Percentiles rank a stretch among this genome's conserved stretches.
phyloP scores from a whole-genome alignment of 2,329 filamentous ascomycete genomes.

The Fusarium sulawesiense region DNA sequence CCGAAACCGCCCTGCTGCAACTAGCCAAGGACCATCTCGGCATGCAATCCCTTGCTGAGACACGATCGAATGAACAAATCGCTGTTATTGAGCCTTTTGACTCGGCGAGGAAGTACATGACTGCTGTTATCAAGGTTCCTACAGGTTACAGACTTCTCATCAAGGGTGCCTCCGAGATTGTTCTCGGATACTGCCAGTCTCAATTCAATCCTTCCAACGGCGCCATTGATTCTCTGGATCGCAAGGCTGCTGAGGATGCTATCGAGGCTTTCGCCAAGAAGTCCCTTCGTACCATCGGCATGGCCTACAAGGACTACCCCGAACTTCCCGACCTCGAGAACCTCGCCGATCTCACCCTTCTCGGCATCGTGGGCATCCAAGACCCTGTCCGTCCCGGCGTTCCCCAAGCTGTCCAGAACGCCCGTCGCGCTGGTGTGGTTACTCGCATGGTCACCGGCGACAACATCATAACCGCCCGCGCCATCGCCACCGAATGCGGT shows the following conservation, averaged over 20 bases:
- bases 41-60: conserved; percentile 72
- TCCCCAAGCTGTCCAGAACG: conserved; percentile 75
- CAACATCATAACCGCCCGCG: conserved; percentile 81
- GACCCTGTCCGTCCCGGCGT: conserved; percentile 82
- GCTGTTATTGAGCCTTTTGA: conserved; percentile 80
- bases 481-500: conserved; percentile 82
- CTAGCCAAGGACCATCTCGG: conserved; percentile 74
- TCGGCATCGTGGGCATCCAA: conserved; percentile 78
- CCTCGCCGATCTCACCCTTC: conserved; percentile 69
- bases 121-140: conserved; percentile 65
- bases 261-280: conserved; percentile 83
- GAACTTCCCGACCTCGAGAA: conserved; percentile 66
- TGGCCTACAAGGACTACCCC: conserved; percentile 84
- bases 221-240: conserved; percentile 58
- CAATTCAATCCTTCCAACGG: conserved; percentile 59
- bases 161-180: conserved; percentile 74
- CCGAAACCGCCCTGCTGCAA: conserved; percentile 77
- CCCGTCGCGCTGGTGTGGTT: conserved; percentile 79
- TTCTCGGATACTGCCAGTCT: conserved; percentile 65
- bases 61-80: conserved; percentile 69
- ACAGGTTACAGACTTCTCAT: conserved; percentile 68
- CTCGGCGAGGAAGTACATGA: conserved; percentile 79
- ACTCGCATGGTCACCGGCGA: conserved; percentile 90
- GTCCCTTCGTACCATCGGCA: conserved; percentile 85
- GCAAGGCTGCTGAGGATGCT: conserved; percentile 66